phyloP scores from a whole-genome alignment of 2,329 filamentous ascomycete genomes.

The Fusarium zealandicum region DNA sequence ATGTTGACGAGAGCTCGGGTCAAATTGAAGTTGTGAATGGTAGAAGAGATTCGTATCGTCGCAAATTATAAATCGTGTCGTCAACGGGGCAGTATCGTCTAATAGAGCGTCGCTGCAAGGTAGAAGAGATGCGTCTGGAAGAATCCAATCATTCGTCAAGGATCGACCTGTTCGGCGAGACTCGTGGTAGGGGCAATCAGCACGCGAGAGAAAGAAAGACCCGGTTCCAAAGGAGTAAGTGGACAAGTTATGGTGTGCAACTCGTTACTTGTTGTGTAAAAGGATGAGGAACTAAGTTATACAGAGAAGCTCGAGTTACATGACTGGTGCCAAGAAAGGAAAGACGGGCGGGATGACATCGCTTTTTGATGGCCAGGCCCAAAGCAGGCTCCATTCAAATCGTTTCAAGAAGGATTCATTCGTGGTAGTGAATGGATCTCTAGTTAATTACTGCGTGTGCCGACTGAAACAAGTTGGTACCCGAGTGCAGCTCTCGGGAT shows the following conservation, averaged over 20 bases:
- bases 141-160: constrained; percentile 13
- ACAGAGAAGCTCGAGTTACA: constrained; percentile 1
- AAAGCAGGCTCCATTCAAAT: constrained; percentile 6
- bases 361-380: constrained; percentile 14
- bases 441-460: constrained; percentile 18
- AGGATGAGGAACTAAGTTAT: not conserved
- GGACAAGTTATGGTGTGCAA: not conserved
- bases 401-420: constrained; percentile 18
- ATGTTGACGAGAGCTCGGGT: constrained; percentile 14
- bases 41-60: not conserved
- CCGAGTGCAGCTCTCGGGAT: constrained; percentile 41
- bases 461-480: constrained; percentile 40
- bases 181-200: constrained; percentile 9
- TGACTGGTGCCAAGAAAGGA: constrained; percentile 8
- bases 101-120: constrained; percentile 31
- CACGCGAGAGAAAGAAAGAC: constrained; percentile 7
- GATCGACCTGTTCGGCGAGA: constrained; percentile 22
- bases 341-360: constrained; percentile 15
- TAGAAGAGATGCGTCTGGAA: constrained; percentile 7
- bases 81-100: constrained; percentile 15
- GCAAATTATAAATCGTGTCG: constrained; percentile 22
- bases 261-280: not conserved
- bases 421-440: not conserved
- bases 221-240: constrained; percentile 14
- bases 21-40: not conserved